Evolutionary conservation across 192 early-diverging fungal species (phyloP), one percentile per base, ranked within the genome.

Genomic region (Phycomyces blakesleeanus): DNA sequence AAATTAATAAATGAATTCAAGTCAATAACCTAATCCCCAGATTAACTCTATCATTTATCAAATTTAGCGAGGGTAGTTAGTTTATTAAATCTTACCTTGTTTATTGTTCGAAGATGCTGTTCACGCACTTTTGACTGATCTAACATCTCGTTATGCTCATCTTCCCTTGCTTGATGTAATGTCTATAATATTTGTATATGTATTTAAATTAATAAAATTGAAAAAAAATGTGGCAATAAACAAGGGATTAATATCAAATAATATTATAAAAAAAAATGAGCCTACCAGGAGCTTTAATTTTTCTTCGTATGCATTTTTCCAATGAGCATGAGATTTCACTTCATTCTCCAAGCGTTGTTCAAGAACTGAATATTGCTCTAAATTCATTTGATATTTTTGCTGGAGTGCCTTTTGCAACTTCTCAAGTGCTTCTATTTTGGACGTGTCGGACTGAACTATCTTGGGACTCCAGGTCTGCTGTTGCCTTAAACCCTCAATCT

Each of bases 21-120:
- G 6, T 52, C 8, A 52, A 52, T 24, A 52, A 52, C 12, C 16
- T 0, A 22, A 52, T 7, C n/a, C n/a, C n/a, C n/a, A n/a, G n/a
- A n/a, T n/a, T n/a, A n/a, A n/a, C n/a, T n/a, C n/a, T n/a, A n/a
- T n/a, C n/a, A n/a, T 12, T 21, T 16, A 1, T 26, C 10, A 37
- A 40, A 4, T 40, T 21, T 37, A 16, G n/a, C 12, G 18, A 38
- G 26, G 29, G 2, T 34, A 34, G 7, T 34, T 34, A 5, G 29
- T 7, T 34, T 34, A 34, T 34, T n/a, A n/a, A n/a, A 26, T 2
- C 20, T 41, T 59, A 59, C 57, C 24, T 22, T 61, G 34, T 51
- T 61, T 0, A 51, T 27, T 8, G 49, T 61, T 40, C 20, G 49
- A 16, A 61, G 26, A 11, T 61, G 59, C 49, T 51, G 29, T 34